Conservation (phyloP, 1,284 basidiomycete species). For the Cryptococcus sp. region DNA sequence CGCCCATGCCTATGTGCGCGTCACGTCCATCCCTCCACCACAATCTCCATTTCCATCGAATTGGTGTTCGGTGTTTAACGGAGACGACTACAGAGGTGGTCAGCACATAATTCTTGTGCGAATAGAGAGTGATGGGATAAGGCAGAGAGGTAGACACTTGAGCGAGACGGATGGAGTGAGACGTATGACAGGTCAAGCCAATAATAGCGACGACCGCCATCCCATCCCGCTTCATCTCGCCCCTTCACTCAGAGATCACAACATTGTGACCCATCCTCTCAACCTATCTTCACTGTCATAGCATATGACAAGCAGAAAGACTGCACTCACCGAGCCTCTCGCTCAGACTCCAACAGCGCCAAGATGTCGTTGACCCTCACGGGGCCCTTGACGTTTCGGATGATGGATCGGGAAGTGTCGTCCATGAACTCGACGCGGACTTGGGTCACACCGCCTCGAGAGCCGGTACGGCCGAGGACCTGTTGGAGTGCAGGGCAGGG, state of each 20-base stretch:
- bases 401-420: constrained; percentile 91
- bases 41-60: background rate
- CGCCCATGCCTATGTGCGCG: too few relatives aligned
- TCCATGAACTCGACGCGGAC: constrained; percentile 99
- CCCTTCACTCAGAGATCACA: too few relatives aligned
- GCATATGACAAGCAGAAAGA: background rate
- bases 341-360: constrained; percentile 96
- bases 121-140: background rate
- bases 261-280: background rate
- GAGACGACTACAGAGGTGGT: background rate
- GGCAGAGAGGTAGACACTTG: background rate
- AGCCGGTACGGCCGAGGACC: constrained; percentile 98
- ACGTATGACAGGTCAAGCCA: too few relatives aligned
- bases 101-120: background rate
- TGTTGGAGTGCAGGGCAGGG: constrained; percentile 51
- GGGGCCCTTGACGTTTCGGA: constrained; percentile 99
- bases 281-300: background rate
- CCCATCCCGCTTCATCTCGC: too few relatives aligned
- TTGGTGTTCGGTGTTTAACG: background rate
- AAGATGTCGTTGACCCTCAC: constrained; percentile 96
- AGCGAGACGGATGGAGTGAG: too few relatives aligned
- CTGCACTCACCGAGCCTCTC: constrained; percentile 93
- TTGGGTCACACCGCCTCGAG: constrained; percentile 99
- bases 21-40: background rate
- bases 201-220: too few relatives aligned